Evolutionary conservation across 495 filamentous ascomycete species (phyloP).

Genomic region (Xylaria sp.): DNA sequence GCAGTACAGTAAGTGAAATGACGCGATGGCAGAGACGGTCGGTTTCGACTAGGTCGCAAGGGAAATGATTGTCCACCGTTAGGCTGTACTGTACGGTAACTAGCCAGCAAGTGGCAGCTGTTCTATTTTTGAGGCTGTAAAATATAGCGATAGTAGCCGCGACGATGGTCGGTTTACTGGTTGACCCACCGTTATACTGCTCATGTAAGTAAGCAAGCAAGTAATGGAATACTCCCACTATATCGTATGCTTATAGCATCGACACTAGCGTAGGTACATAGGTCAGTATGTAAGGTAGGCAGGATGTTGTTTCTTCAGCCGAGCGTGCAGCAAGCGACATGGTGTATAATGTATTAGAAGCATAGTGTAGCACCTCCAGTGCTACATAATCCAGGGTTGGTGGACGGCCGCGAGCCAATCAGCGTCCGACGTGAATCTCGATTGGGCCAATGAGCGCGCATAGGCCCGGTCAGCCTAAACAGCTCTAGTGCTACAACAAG

Average conservation of each 20-base stretch:
- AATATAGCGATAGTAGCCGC: background rate
- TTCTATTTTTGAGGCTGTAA: conserved; percentile 25
- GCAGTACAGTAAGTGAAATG: conserved; percentile 22
- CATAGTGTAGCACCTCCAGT: background rate
- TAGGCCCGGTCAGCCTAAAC: background rate
- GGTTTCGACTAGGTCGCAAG: background rate
- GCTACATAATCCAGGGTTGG: background rate
- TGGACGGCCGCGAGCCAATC: background rate
- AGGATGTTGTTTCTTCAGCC: conserved; percentile 3
- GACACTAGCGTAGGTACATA: background rate
- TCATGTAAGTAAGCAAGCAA: conserved; percentile 22
- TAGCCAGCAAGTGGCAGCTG: conserved; percentile 6
- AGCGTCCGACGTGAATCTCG: background rate
- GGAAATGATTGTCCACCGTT: conserved; percentile 10
- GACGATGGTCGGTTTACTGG: background rate
- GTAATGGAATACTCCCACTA: background rate
- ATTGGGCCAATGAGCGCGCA: conserved; percentile 6
- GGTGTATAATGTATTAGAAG: background rate
- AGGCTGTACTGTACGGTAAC: conserved; percentile 7
- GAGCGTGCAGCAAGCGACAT: background rate
- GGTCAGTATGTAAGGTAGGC: too few species aligned
- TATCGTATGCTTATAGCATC: background rate
- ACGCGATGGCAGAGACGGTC: background rate
- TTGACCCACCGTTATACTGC: conserved; percentile 4
- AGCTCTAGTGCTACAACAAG: conserved; percentile 6